Evolutionary conservation across 176 grass and related monocot species (phyloP).

Genomic region (Elymus sibiricus): DNA sequence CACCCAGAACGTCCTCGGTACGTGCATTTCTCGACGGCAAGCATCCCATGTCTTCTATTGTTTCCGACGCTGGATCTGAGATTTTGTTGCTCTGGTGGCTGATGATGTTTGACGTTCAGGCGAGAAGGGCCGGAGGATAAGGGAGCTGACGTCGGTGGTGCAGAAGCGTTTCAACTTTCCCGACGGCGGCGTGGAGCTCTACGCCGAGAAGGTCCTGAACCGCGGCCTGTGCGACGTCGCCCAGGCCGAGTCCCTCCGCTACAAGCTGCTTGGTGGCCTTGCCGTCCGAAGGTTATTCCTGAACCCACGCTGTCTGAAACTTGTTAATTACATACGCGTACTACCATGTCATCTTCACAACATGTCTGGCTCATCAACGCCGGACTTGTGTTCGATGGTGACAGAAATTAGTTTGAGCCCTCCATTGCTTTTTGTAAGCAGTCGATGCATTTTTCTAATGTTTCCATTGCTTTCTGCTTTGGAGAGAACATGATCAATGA

Average conservation of each 20-base stretch:
- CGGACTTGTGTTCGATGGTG: slow-evolving; percentile 69
- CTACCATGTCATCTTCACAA: slow-evolving; percentile 63
- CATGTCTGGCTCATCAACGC: slow-evolving; percentile 32
- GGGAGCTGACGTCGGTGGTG: slow-evolving; percentile 69
- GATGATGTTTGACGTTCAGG: not conserved
- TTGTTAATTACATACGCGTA: not conserved
- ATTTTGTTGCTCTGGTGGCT: not conserved
- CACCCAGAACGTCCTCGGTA: slow-evolving; percentile 84
- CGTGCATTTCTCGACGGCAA: not conserved
- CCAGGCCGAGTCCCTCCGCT: slow-evolving; percentile 79
- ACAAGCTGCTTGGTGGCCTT: slow-evolving; percentile 84
- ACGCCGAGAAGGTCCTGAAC: slow-evolving; percentile 84
- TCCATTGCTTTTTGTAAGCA: not conserved
- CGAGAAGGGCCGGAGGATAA: slow-evolving; percentile 66
- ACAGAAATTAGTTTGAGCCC: slow-evolving; percentile 37
- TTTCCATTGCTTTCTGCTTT: slow-evolving; percentile 30
- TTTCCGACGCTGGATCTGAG: not conserved
- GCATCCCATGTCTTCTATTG: not conserved
- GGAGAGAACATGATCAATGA: slow-evolving; percentile 33
- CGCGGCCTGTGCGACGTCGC: slow-evolving; percentile 84
- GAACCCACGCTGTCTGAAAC: not conserved
- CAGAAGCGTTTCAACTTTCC: slow-evolving; percentile 88
- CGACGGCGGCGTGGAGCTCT: slow-evolving; percentile 66
- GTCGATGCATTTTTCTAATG: not conserved
- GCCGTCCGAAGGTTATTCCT: slow-evolving; percentile 66